Evolutionary conservation across 768 basidiomycete species (phyloP), one percentile per base, ranked within the genome.

Genomic region (Leucocoprinus leucothites): DNA sequence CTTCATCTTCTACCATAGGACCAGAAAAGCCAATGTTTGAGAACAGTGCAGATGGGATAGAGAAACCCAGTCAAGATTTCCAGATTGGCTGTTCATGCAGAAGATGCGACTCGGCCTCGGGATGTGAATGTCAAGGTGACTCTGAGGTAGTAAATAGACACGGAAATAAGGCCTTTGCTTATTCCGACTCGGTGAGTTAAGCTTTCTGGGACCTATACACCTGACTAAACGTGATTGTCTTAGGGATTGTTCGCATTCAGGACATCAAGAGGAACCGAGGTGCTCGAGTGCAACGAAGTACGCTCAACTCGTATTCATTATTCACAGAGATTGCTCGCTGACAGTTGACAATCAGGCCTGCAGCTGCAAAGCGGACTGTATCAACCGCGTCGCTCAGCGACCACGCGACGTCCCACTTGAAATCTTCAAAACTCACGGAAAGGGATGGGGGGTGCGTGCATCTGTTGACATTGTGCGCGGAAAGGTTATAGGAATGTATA

Each of bases 381-480:
- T 60, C 2, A 89, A 88, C 60, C 81, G 86, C 19, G 80, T 87
- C 6, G 81, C 79, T 2, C 87, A 89, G 58, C 67, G 58, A 24
- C 80, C 85, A 6, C 76, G 87, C 24, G 70, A 81, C 43, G 58
- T 83, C 9, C 72, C 79, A 2, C 72, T 89, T 8, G 81, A 87
- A 58, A 66, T 89, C n/a, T 88, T 88, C 74, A 81, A 85, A 58
- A 89, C 87, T 0, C 35, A 51, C 3, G 63, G 69, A 18, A 71
- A 78, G 53, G 87, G 87, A 2, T 89, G 86, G 87, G 87, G 87
- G 6, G 85, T 78, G 2, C 73, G 85, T n/a, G 66, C 81, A 0
- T 60, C 73, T 5, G 59, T 63, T 0, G 61, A 69, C 24, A 59
- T 89, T 0, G 66, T 67, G 19, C 67, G 54, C 46, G 87, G 87